phyloP scores from a whole-genome alignment of 805 yeast genomes.

The Spathaspora hagerdaliae region DNA sequence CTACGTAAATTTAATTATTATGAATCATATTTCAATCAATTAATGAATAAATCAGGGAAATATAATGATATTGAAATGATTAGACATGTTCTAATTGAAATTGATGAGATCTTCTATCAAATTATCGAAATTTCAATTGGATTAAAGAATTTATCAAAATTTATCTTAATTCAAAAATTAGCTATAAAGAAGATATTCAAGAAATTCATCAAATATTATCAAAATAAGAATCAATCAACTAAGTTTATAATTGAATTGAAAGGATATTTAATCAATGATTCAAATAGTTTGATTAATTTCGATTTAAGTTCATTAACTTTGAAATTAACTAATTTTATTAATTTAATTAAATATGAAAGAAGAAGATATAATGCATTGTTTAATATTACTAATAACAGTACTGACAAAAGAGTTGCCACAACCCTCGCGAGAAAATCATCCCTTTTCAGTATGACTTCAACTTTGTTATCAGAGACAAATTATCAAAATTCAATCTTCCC shows the following conservation, averaged over 20 bases:
- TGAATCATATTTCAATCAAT: constrained; percentile 11
- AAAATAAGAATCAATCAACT: constrained; percentile 13
- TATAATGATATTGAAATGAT: background rate
- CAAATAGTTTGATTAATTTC: constrained; percentile 55
- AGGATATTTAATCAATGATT: constrained; percentile 35
- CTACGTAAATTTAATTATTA: constrained; percentile 38
- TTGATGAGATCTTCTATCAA: constrained; percentile 28
- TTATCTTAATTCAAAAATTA: constrained; percentile 67
- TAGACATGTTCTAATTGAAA: constrained; percentile 8
- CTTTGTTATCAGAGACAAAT: constrained; percentile 2
- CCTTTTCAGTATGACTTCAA: constrained; percentile 7
- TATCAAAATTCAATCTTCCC: constrained; percentile 8
- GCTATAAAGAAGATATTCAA: constrained; percentile 71
- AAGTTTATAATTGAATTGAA: constrained; percentile 26
- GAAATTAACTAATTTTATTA: constrained; percentile 43
- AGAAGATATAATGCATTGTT: constrained; percentile 1
- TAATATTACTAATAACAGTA: background rate
- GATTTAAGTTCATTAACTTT: constrained; percentile 60
- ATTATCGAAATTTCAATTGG: constrained; percentile 41
- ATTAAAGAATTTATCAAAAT: constrained; percentile 65
- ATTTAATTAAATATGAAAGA: constrained; percentile 14
- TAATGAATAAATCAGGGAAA: background rate
- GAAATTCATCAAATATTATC: constrained; percentile 53
- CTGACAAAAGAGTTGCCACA: background rate
- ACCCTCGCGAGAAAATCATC: constrained; percentile 4